phyloP scores from a whole-genome alignment of 495 filamentous ascomycete species.

The Tuber microsphaerosporum region DNA sequence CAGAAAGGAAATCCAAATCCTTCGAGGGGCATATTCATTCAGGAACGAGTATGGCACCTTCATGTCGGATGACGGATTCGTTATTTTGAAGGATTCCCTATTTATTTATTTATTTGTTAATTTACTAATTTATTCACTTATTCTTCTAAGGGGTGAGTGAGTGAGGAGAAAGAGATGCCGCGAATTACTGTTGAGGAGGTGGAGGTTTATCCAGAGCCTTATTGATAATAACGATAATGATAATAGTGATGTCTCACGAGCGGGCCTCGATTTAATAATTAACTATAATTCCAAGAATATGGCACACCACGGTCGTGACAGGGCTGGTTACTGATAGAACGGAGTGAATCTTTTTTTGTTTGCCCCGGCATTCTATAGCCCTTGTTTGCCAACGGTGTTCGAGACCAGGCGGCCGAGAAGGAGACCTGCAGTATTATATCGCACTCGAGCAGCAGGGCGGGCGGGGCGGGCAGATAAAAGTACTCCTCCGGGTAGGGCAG shows the following conservation, averaged over 20 bases:
- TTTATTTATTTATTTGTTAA: background rate
- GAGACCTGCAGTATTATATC: background rate
- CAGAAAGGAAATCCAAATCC: conserved; percentile 36
- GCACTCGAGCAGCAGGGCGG: background rate
- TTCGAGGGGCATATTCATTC: conserved; percentile 36
- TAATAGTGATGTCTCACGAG: background rate
- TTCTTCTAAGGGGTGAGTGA: background rate
- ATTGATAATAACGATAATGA: background rate
- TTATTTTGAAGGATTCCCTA: conserved; percentile 5
- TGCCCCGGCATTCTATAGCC: background rate
- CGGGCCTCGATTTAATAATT: background rate
- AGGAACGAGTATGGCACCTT: conserved; percentile 32
- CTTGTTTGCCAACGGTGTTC: background rate
- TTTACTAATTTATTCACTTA: background rate
- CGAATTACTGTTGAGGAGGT: background rate
- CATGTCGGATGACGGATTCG: conserved; percentile 33
- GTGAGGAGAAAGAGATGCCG: background rate
- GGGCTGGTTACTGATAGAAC: background rate
- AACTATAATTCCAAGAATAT: background rate
- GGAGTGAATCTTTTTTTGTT: background rate
- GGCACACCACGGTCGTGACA: background rate
- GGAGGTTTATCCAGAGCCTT: background rate
- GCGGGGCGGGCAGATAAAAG: background rate
- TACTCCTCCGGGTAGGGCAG: background rate
- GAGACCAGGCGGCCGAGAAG: background rate